Evolutionary conservation across 2,329 filamentous ascomycete species (phyloP).

Genomic region (Exserohilum turcica): DNA sequence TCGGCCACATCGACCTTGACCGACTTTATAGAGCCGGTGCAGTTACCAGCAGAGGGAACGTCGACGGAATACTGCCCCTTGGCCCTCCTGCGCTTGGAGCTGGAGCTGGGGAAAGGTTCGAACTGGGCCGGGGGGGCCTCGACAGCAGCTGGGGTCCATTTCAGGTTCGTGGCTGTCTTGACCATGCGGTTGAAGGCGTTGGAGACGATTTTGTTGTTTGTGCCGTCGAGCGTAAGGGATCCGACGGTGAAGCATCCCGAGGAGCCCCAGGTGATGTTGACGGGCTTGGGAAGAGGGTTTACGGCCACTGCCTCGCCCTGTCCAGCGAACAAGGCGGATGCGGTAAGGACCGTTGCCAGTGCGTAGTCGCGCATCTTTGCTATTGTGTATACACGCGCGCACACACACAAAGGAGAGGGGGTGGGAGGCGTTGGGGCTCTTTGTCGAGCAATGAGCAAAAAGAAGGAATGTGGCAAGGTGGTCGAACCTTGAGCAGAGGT

Average conservation of each 20-base stretch:
- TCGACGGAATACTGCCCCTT: conserved; percentile 25
- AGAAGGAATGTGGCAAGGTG: conserved; percentile 10
- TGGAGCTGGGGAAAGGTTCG: conserved; percentile 57
- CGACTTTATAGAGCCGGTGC: conserved; percentile 44
- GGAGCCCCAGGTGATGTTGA: conserved; percentile 58
- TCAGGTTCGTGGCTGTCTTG: conserved; percentile 54
- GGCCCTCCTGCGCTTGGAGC: conserved; percentile 40
- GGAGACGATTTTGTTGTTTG: conserved; percentile 43
- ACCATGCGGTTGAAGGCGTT: conserved; percentile 59
- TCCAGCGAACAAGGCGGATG: conserved; percentile 43
- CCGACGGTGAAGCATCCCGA: conserved; percentile 56
- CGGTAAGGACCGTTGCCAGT: conserved; percentile 38
- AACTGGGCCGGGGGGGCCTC: conserved; percentile 61
- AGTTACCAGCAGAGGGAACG: conserved; percentile 23
- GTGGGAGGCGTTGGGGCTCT: too few species aligned
- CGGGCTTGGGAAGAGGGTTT: conserved; percentile 61
- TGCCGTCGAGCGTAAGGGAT: conserved; percentile 48
- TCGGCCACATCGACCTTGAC: conserved; percentile 56
- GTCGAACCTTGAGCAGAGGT: not conserved
- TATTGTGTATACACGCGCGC: conserved; percentile 5
- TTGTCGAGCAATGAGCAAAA: conserved; percentile 5
- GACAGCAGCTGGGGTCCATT: conserved; percentile 60
- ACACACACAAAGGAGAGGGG: not conserved
- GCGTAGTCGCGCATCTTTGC: conserved; percentile 39
- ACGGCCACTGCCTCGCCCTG: conserved; percentile 54